Percentiles rank a stretch among this genome's conserved stretches.
Conservation (phyloP, 2,329 filamentous ascomycete species). For the Fonsecaea nubica region DNA sequence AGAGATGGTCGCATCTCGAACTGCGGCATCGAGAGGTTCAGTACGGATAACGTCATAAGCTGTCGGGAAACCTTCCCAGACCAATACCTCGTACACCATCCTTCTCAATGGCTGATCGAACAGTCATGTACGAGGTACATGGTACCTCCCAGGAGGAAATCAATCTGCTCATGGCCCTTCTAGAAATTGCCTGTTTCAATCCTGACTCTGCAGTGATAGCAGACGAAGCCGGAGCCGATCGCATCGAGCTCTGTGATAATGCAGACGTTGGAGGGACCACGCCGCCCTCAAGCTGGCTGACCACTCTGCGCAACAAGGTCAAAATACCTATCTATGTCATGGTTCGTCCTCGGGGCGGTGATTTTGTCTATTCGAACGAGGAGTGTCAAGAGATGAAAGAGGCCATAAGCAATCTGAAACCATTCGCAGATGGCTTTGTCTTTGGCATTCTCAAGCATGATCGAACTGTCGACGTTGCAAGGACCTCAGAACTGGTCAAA, state of each 20-base stretch:
- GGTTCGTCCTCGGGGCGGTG: conserved; percentile 58
- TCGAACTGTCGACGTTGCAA: conserved; percentile 49
- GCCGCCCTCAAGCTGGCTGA: conserved; percentile 43
- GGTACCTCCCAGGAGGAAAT: neutral
- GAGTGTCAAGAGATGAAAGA: conserved; percentile 56
- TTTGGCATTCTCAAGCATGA: conserved; percentile 55
- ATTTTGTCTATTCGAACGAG: conserved; percentile 52
- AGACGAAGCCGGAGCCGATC: conserved; percentile 52
- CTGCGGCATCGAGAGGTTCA: neutral
- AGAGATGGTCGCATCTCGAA: neutral
- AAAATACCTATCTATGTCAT: conserved; percentile 59
- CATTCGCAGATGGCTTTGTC: conserved; percentile 56
- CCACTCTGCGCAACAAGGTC: conserved; percentile 32
- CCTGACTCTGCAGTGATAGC: conserved; percentile 53
- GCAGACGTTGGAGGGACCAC: conserved; percentile 53
- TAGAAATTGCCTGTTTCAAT: conserved; percentile 27
- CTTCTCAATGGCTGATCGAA: neutral
- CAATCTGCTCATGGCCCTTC: conserved; percentile 10
- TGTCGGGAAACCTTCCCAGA: neutral
- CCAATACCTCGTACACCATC: neutral
- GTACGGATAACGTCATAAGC: neutral
- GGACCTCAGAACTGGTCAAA: conserved; percentile 52
- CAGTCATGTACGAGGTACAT: neutral
- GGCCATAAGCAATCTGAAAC: conserved; percentile 48
- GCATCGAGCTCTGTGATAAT: conserved; percentile 59